These are phyloP conservation scores for Lycium ferocissimum DNA, from an alignment of 257 asterid genomes.

Conservation along the genomic window DNA sequence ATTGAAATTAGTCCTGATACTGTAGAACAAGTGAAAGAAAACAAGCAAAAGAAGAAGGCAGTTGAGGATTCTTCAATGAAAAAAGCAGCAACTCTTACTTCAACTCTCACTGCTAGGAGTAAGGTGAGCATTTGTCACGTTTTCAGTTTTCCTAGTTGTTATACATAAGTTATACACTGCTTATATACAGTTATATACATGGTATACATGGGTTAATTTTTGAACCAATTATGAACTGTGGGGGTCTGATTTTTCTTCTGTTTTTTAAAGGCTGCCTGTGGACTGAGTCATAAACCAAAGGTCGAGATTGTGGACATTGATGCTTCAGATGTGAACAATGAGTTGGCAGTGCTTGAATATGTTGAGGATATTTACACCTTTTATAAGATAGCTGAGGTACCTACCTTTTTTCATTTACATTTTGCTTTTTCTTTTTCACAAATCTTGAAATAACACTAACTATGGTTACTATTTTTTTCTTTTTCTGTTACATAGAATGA, in stretches of 20 bases:
- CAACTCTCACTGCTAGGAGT: constrained; percentile 87
- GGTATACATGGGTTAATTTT: too few species aligned
- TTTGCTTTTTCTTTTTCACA: neutral
- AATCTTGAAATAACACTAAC: neutral
- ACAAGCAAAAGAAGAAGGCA: constrained; percentile 35
- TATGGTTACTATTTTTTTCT: neutral
- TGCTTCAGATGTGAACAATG: constrained; percentile 73
- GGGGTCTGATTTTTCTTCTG: neutral
- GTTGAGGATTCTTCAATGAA: constrained; percentile 41
- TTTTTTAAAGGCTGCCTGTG: constrained; percentile 72
- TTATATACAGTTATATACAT: too few species aligned
- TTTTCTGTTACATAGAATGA: constrained; percentile 55
- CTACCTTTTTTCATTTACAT: neutral
- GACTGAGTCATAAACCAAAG: constrained; percentile 53
- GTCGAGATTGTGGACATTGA: constrained; percentile 66
- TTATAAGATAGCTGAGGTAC: constrained; percentile 84
- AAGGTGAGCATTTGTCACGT: constrained; percentile 46
- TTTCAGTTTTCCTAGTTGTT: too few species aligned
- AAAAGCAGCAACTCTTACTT: constrained; percentile 70
- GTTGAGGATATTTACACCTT: constrained; percentile 82
- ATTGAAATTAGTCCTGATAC: constrained; percentile 69
- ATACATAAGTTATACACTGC: too few species aligned
- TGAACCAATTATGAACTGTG: neutral
- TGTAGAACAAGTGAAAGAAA: constrained; percentile 40
- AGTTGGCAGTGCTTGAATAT: constrained; percentile 84